Base-by-base conservation (phyloP, 176 grass and related monocot genomes). In the Olyra latifolia region DNA sequence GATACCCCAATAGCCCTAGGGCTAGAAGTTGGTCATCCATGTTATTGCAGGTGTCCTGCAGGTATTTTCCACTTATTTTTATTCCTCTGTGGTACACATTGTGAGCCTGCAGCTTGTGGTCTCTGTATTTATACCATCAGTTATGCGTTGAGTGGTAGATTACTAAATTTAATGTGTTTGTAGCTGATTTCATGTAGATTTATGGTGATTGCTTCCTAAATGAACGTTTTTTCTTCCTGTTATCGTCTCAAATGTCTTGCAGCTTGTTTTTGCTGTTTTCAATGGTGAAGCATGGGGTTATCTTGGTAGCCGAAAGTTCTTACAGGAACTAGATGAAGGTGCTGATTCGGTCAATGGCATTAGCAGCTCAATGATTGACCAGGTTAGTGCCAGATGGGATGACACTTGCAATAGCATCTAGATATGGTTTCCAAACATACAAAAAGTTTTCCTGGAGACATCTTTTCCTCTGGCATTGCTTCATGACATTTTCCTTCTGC, bases 211-310 rank as follows among this genome's bases (percentile, higher is more conserved):
- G 30, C 19, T 52, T 83, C 53, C 86, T 83, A 19, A 63, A 53
- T 10, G 42, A 72, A 40, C 27, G 20, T 87, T 23, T 76, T 4
- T 29, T 57, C 10, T 80, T 66, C 53, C 67, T 84, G 23, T 84
- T 19, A 82, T 87, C 58, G 42, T 74, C 16, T 35, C 22, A 61
- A 62, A 69, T 47, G 27, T 24, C 16, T 48, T 86, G 70, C 82
- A 98, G 96, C 82, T 98, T 75, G 84, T 95, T 42, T 98, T 98
- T 67, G 84, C 83, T 84, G 78, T 87, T 93, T 95, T 98, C 53
- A 91, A 89, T 43, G 96, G 96, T 80, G 96, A 98, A 82, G 86
- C 92, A 71, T 98, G 96, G 96, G 96, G 96, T 87, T 95, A 98
- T 78, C 90, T 98, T 68, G 96, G 96, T 70, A 98, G 96, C 67